Evolutionary conservation across 2,329 filamentous ascomycete species (phyloP).

Genomic region (Sarocladium brachiariae): DNA sequence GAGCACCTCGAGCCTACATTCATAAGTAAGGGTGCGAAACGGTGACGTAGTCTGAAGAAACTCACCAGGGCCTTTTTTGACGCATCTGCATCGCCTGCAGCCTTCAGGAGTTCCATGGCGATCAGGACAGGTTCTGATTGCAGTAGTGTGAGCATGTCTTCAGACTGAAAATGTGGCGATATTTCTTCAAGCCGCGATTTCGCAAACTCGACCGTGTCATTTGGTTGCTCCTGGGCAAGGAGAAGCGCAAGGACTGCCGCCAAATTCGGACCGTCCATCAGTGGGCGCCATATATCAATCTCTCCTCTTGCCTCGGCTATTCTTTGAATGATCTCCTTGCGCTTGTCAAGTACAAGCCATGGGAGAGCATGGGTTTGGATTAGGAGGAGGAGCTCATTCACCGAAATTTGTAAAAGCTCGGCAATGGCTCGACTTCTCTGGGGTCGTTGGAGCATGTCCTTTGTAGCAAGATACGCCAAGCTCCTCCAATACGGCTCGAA

Average conservation of each 20-base stretch:
- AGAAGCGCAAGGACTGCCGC: slow-evolving; percentile 52
- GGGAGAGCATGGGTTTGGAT: slow-evolving; percentile 81
- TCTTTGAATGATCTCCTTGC: slow-evolving; percentile 69
- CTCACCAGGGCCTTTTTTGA: slow-evolving; percentile 48
- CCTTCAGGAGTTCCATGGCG: slow-evolving; percentile 75
- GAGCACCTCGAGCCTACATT: slow-evolving; percentile 29
- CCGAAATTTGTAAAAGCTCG: slow-evolving; percentile 69
- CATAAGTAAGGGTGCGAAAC: slow-evolving; percentile 15
- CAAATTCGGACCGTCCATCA: slow-evolving; percentile 51
- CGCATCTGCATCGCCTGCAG: slow-evolving; percentile 61
- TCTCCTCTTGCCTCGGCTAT: slow-evolving; percentile 75
- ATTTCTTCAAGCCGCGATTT: slow-evolving; percentile 63
- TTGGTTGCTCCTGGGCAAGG: slow-evolving; percentile 37
- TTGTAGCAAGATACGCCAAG: slow-evolving; percentile 73
- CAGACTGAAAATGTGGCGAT: slow-evolving; percentile 61
- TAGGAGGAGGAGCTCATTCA: slow-evolving; percentile 65
- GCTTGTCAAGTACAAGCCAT: slow-evolving; percentile 73
- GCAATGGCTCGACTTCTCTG: slow-evolving; percentile 75
- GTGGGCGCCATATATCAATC: slow-evolving; percentile 49
- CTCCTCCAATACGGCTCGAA: slow-evolving; percentile 86
- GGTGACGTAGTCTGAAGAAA: not conserved
- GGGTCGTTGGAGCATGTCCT: slow-evolving; percentile 73
- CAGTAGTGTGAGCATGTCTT: slow-evolving; percentile 61
- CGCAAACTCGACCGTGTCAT: slow-evolving; percentile 49
- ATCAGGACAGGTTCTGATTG: slow-evolving; percentile 68